These are phyloP conservation scores for Suillus clintonianus DNA, from an alignment of 768 basidiomycete genomes.

Conservation along the genomic window DNA sequence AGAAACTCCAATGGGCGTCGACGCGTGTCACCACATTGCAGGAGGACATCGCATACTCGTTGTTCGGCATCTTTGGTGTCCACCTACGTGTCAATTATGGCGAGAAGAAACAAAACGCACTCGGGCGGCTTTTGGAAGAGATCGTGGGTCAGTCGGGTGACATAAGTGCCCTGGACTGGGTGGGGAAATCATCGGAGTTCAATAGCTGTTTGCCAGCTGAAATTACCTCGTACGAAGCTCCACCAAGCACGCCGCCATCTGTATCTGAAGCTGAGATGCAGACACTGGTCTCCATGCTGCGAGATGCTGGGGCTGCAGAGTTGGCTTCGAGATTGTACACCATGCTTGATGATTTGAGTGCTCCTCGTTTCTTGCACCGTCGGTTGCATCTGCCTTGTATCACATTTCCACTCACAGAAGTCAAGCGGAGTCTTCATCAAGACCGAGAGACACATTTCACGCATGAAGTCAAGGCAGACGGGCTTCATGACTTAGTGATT, in stretches of 20 bases:
- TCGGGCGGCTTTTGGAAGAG: background rate
- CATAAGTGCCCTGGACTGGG: constrained; percentile 1
- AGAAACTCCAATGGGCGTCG: background rate
- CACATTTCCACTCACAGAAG: background rate
- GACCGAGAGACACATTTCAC: background rate
- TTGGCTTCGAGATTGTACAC: background rate
- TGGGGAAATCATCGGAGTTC: background rate
- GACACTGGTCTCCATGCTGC: background rate
- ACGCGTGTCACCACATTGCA: background rate
- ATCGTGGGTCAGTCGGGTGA: constrained; percentile 1
- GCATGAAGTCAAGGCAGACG: background rate
- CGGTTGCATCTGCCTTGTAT: background rate
- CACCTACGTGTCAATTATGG: background rate
- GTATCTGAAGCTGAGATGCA: background rate
- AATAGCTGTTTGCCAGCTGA: constrained; percentile 3
- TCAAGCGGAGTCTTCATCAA: background rate
- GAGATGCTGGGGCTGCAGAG: background rate
- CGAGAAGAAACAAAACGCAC: background rate
- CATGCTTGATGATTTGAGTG: background rate
- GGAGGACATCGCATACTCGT: constrained; percentile 5
- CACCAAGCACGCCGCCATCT: background rate
- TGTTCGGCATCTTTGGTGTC: constrained; percentile 4
- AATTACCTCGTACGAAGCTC: background rate
- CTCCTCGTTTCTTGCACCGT: background rate
- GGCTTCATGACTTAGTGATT: background rate